phyloP scores from a whole-genome alignment of 2,329 filamentous ascomycete genomes.

The Cladosporium sp. region DNA sequence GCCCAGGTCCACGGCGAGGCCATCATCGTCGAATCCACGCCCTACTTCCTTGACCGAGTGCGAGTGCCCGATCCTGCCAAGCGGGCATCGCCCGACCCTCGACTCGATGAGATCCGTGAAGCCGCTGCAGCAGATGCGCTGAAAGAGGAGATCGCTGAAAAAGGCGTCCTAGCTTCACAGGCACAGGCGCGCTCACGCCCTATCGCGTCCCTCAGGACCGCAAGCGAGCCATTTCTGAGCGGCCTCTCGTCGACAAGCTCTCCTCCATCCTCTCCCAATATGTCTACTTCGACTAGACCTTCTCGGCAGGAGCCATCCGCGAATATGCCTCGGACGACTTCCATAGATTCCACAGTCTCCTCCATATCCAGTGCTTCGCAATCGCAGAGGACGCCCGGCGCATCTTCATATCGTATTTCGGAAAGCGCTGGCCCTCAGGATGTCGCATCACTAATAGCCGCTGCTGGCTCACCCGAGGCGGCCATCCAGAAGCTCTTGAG shows the following conservation, averaged over 20 bases:
- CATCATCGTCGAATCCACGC: conserved; percentile 1
- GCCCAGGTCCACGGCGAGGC: conserved; percentile 8
- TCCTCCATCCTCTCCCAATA: conserved; percentile 39
- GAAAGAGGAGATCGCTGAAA: conserved; percentile 26
- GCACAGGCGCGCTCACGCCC: conserved; percentile 11
- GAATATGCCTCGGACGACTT: conserved; percentile 65
- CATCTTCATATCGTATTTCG: conserved; percentile 46
- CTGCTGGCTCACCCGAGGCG: conserved; percentile 85
- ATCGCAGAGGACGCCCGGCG: conserved; percentile 33
- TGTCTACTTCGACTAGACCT: conserved; percentile 38
- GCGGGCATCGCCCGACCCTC: conserved; percentile 24
- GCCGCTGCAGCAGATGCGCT: conserved; percentile 30
- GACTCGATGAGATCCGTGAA: conserved; percentile 28
- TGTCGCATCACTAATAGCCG: conserved; percentile 73
- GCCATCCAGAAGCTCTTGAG: conserved; percentile 85
- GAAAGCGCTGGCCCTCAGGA: conserved; percentile 67
- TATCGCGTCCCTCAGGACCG: conserved; percentile 21
- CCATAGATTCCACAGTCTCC: conserved; percentile 92
- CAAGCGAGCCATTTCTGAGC: conserved; percentile 17
- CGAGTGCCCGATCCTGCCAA: conserved; percentile 26
- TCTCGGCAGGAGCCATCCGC: conserved; percentile 24
- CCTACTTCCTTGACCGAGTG: conserved; percentile 18
- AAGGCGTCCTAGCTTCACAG: conserved; percentile 15
- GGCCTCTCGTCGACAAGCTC: conserved; percentile 31
- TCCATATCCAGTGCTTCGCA: conserved; percentile 45